Evolutionary conservation across 352 stramenopile genomes (phyloP).

Genomic region (Globisporangium spinosum): DNA sequence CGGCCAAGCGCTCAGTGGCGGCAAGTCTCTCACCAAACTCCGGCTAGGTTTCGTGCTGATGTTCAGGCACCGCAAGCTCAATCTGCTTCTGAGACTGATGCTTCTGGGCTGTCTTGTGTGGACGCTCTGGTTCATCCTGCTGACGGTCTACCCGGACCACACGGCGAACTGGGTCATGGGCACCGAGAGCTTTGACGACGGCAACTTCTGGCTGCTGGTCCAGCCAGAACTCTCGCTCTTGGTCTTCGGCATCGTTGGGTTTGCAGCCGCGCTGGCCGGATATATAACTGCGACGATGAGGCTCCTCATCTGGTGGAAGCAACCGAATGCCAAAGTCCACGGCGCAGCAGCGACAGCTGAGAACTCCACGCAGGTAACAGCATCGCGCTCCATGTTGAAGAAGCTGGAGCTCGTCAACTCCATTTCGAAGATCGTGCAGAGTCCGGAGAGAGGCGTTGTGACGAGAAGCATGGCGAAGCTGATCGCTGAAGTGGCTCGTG

Average conservation of each 20-base stretch:
- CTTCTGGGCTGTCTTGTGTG: conserved; percentile 8
- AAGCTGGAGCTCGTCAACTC: not conserved
- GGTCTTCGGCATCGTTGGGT: conserved; percentile 18
- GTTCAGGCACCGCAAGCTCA: not conserved
- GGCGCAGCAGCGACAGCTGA: not conserved
- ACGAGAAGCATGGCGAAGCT: not conserved
- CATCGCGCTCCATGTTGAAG: not conserved
- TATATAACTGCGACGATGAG: conserved; percentile 22
- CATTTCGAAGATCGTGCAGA: not conserved
- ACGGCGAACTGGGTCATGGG: conserved; percentile 34
- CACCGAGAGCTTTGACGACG: conserved; percentile 30
- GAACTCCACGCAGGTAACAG: not conserved
- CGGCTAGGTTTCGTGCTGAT: not conserved
- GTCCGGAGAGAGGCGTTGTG: not conserved
- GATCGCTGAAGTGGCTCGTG: not conserved
- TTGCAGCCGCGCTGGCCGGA: conserved; percentile 21
- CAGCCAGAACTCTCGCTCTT: conserved; percentile 21
- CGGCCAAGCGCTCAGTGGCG: not conserved
- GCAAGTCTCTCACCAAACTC: not conserved
- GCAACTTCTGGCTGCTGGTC: conserved; percentile 37
- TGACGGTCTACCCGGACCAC: conserved; percentile 27
- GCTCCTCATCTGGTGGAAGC: not conserved
- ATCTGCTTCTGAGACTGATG: not conserved
- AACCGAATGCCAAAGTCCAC: not conserved
- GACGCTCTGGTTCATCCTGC: conserved; percentile 32